A percentile compares a stretch with the other conserved stretches of the same genome.
These are phyloP conservation scores for Drosera capensis DNA, from an alignment of 148 eudicot genomes.

Conservation along the genomic window DNA sequence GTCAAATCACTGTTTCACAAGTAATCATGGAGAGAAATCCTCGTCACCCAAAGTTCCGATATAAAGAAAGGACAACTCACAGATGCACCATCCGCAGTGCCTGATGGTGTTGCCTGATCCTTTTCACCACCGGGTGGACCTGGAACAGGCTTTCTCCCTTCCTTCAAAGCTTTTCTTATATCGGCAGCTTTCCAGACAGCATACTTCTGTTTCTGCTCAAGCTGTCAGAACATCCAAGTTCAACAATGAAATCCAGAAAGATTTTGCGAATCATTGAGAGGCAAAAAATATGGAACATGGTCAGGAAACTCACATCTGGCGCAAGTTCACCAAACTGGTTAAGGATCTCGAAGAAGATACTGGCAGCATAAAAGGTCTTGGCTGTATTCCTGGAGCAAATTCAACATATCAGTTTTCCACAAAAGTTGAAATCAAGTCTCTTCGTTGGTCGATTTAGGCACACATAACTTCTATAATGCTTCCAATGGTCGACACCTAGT, in stretches of 20 bases:
- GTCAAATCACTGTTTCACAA: too few relatives aligned
- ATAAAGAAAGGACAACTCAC: slow-evolving; percentile 23
- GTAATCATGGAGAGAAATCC: too few relatives aligned
- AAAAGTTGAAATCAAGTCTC: too few relatives aligned
- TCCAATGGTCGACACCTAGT: too few relatives aligned
- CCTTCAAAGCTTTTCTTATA: slow-evolving; percentile 90
- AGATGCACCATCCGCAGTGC: slow-evolving; percentile 33
- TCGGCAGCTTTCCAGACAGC: slow-evolving; percentile 99
- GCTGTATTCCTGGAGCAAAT: slow-evolving; percentile 57
- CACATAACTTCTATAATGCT: too few relatives aligned
- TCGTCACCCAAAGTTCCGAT: background rate
- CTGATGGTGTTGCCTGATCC: slow-evolving; percentile 30
- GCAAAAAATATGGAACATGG: background rate
- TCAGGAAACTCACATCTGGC: slow-evolving; percentile 62
- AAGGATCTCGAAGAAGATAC: slow-evolving; percentile 91
- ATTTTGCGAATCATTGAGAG: background rate
- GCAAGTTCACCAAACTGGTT: slow-evolving; percentile 80
- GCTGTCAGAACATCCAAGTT: slow-evolving; percentile 22
- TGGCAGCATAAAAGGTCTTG: slow-evolving; percentile 92
- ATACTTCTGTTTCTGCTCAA: slow-evolving; percentile 96
- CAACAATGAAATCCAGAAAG: background rate
- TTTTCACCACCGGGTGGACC: slow-evolving; percentile 93
- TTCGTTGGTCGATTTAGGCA: too few relatives aligned
- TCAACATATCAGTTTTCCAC: slow-evolving; percentile 1
- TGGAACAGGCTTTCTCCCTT: slow-evolving; percentile 86